Percentiles rank a stretch among this genome's conserved stretches.
phyloP scores from a whole-genome alignment of 768 basidiomycete genomes.

The Trametopsis cervina region DNA sequence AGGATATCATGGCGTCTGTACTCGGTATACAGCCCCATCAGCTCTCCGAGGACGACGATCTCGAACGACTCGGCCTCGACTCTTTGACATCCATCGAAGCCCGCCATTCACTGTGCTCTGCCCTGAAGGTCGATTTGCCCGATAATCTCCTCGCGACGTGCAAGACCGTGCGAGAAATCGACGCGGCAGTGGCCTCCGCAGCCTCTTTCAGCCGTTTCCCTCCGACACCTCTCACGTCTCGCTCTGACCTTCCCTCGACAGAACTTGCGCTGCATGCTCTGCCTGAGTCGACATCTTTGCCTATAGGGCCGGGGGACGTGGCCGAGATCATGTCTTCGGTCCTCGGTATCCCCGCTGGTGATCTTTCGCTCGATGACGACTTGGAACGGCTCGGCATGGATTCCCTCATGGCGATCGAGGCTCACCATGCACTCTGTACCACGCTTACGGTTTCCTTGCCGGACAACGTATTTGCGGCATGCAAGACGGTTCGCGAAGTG shows the following conservation, averaged over 20 bases:
- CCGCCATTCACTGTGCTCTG: constrained; percentile 37
- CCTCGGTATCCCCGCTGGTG: constrained; percentile 30
- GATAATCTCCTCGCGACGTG: constrained; percentile 33
- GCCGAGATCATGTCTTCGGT: constrained; percentile 37
- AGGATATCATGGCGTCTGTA: constrained; percentile 37
- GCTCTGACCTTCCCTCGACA: background rate
- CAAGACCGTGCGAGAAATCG: constrained; percentile 34
- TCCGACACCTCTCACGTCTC: background rate
- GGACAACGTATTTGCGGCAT: constrained; percentile 32
- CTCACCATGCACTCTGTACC: constrained; percentile 37
- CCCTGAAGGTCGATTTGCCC: constrained; percentile 37
- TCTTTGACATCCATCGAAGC: constrained; percentile 61
- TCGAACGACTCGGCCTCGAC: constrained; percentile 52
- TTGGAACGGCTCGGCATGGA: constrained; percentile 52
- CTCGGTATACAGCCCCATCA: constrained; percentile 30
- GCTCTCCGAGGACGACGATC: constrained; percentile 38
- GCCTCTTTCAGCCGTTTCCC: background rate
- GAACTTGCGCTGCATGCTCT: background rate
- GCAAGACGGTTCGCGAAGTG: constrained; percentile 34
- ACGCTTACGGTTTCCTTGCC: constrained; percentile 40
- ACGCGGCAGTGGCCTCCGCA: constrained; percentile 10
- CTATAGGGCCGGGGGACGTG: background rate
- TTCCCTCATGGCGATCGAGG: constrained; percentile 60
- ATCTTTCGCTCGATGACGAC: constrained; percentile 38
- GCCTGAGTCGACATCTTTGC: background rate